Evolutionary conservation across 2,329 filamentous ascomycete species (phyloP), one percentile per base, ranked within the genome.

Genomic region (Cadophora gregata): DNA sequence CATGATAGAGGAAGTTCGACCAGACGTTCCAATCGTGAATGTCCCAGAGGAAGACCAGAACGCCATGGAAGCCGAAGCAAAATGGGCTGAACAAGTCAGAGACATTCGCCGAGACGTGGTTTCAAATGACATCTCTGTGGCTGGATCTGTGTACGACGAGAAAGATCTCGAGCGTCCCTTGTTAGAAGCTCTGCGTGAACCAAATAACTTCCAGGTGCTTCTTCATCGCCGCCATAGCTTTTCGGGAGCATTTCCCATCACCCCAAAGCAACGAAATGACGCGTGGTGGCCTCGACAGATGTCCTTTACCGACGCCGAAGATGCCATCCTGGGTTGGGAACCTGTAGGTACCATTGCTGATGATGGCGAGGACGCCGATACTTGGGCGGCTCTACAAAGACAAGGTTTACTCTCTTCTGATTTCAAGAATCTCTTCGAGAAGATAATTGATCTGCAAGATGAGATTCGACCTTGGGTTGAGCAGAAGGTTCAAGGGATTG

Each of bases 231-330:
- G 91, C 25, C 85, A 89, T 72, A 90, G 87, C 73, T 78, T 87
- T 47, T 80, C 82, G 4, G 75, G 77, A 1, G 73, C 76, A 0
- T 76, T 76, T 8, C 66, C 77, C 4, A 67, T 73, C 29, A 73
- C 76, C 33, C 77, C 71, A 62, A 78, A 65, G 1, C 69, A 68
- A 7, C 77, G 81, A 1, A 84, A 87, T 67, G 88, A 91, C 68
- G 82, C 83, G 31, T 86, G 86, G 65, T 92, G 89, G 86, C 87
- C 90, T 0, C 87, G 91, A 1, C 86, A 90, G 51, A 83, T 94
- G 69, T 93, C 91, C 4, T 94, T 94, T 76, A 88, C 89, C 66
- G 84, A 90, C 53, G 91, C 90, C 1, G 90, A 92, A 78, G 90
- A 93, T 67, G 90, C 88, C n/a, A 80, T 94, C 8, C 79, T 93